Base-by-base conservation (phyloP, 352 stramenopile species). In the Peronospora destructor region DNA sequence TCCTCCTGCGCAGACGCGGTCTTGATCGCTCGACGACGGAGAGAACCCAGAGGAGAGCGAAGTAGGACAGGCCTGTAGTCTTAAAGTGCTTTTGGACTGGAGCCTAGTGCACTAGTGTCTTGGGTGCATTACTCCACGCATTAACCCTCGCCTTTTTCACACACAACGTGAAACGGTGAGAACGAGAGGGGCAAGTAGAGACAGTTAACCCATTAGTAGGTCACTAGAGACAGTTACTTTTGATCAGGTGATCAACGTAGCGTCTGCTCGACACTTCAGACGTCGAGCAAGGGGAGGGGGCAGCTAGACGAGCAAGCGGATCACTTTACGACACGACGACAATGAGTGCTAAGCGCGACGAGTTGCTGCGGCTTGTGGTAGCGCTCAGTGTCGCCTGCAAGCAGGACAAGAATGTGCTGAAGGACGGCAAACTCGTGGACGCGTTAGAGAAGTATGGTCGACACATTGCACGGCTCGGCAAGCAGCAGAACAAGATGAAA, bases 401-500 rank as follows among this genome's bases (percentile, higher is more conserved):
- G 44, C 46, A 59, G 19, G 76, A 89, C 60, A 30, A 39, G 19
- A 86, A 86, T 25, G 71, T 87, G 52, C 69, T 89, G 12, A 81
- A 83, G 49, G 78, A 89, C 51, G 52, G 57, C 21, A 61, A 71
- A 52, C 67, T 89, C 14, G 76, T 89, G 52, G 78, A 89, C 56
- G 45, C 49, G 25, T 50, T 89, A 28, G 78, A 89, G 59, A 59
- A 56, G 8, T 60, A 67, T 28, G 78, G 75, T 13, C 73, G 71
- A 36, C 52, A 72, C 52, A 86, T 89, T 21, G 56, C 79, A 44
- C 62, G 62, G 8, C 45, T 68, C 12, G 72, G 66, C 21, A 57
- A 66, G 43, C 45, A 69, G 52, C 56, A 67, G 37, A 57, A 68
- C 51, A 61, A 52, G 33, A 34, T 51, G 12, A 60, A 61, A 46